phyloP scores from a whole-genome alignment of 805 yeast species.

The Candida tibetensis region DNA sequence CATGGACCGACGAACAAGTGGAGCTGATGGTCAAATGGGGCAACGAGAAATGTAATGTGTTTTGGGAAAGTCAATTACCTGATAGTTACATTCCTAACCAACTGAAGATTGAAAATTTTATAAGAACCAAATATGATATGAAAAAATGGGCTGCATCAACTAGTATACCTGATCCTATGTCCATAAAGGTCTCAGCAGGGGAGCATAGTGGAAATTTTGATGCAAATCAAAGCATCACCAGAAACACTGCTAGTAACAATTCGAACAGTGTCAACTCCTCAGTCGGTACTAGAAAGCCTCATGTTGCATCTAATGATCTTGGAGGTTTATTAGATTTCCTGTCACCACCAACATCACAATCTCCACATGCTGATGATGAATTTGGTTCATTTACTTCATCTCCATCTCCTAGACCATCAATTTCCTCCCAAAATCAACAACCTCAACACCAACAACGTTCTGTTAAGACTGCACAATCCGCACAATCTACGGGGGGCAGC shows the following conservation, averaged over 20 bases:
- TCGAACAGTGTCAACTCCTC: not conserved
- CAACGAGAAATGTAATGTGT: slow-evolving; percentile 69
- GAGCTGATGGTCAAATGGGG: slow-evolving; percentile 84
- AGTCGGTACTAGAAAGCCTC: too few species aligned
- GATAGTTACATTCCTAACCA: slow-evolving; percentile 73
- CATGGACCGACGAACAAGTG: slow-evolving; percentile 94
- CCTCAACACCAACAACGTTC: slow-evolving; percentile 7
- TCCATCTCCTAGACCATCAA: slow-evolving; percentile 18
- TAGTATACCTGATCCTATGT: slow-evolving; percentile 58
- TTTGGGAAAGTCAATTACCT: slow-evolving; percentile 83
- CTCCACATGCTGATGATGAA: slow-evolving; percentile 35
- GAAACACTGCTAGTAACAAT: not conserved
- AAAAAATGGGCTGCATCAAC: slow-evolving; percentile 77
- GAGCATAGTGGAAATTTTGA: not conserved
- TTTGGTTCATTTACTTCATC: slow-evolving; percentile 40
- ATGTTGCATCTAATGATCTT: not conserved
- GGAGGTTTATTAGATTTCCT: not conserved
- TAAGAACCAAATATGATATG: slow-evolving; percentile 86
- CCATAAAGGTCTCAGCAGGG: slow-evolving; percentile 18
- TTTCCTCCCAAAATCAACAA: not conserved
- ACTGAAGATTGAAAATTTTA: slow-evolving; percentile 81
- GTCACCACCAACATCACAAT: not conserved
- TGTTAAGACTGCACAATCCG: slow-evolving; percentile 17
- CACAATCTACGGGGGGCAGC: slow-evolving; percentile 38
- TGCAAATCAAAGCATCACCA: not conserved